A percentile compares a stretch with the other conserved stretches of the same genome.
phyloP scores from a whole-genome alignment of 805 yeast species.

The Saturnispora saitoi region DNA sequence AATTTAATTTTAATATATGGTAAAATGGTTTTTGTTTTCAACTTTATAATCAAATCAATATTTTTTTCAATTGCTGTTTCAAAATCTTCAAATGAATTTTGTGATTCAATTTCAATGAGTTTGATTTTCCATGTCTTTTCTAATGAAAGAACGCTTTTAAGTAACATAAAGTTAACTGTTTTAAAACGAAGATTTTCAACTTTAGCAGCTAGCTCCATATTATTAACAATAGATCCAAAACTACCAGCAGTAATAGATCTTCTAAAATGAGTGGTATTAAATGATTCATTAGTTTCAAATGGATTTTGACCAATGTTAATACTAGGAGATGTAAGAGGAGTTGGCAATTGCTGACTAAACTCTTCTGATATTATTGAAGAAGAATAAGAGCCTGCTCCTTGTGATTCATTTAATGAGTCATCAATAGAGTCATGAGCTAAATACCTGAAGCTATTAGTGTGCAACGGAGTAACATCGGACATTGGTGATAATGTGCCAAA shows the following conservation, averaged over 20 bases:
- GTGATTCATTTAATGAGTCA: no score
- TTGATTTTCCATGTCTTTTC: background rate
- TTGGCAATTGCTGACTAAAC: background rate
- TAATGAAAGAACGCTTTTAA: background rate
- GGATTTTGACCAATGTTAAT: background rate
- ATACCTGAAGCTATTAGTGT: background rate
- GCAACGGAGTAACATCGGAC: background rate
- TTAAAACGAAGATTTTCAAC: background rate
- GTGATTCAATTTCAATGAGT: background rate
- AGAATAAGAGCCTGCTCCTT: background rate
- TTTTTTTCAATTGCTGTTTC: background rate
- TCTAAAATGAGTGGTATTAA: background rate
- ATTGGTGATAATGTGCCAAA: background rate
- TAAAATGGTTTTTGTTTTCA: background rate
- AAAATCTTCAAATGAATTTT: background rate
- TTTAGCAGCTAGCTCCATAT: background rate
- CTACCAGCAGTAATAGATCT: background rate
- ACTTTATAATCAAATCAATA: background rate
- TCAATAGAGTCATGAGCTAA: background rate
- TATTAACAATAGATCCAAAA: no score
- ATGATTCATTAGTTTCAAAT: background rate
- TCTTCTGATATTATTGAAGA: constrained; percentile 1
- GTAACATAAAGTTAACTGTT: background rate
- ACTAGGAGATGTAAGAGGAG: constrained; percentile 2
- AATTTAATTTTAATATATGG: background rate